A percentile compares a stretch with the other conserved stretches of the same genome.
Conservation (phyloP, 306 rosid genomes). For the Senna siamea region DNA sequence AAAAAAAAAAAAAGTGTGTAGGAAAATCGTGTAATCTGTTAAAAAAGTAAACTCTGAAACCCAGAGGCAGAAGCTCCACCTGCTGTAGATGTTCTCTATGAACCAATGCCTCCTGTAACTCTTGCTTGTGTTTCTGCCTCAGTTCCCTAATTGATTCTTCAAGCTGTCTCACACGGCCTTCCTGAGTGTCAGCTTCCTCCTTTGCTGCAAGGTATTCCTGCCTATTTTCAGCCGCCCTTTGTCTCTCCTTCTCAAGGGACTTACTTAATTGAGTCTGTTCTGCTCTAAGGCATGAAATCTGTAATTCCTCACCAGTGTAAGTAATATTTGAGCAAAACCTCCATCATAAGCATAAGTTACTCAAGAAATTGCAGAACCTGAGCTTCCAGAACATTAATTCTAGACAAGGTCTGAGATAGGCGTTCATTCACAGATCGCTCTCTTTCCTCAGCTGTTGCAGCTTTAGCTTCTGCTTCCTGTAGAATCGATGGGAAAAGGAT, state of each 20-base stretch:
- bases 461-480: conserved; percentile 97
- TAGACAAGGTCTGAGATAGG: conserved; percentile 91
- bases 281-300: conserved; percentile 98
- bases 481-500: conserved; percentile 44
- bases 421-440: conserved; percentile 94
- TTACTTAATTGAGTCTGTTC: conserved; percentile 91
- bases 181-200: conserved; percentile 98
- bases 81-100: conserved; percentile 90
- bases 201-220: conserved; percentile 95
- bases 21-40: conserved; percentile 27
- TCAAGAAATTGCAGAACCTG: conserved; percentile 68
- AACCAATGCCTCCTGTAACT: conserved; percentile 81
- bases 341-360: conserved; percentile 29
- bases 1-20: conserved; percentile 5
- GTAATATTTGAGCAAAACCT: conserved; percentile 31
- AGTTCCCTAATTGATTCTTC: conserved; percentile 80
- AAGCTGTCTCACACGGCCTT: conserved; percentile 92
- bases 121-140: conserved; percentile 90
- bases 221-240: conserved; percentile 98
- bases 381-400: conserved; percentile 98
- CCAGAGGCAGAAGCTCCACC: conserved; percentile 56
- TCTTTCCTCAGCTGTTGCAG: conserved; percentile 95
- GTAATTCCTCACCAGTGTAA: conserved; percentile 47
- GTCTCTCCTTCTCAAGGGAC: conserved; percentile 98
- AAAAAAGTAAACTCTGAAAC: conserved; percentile 18